Conservation (phyloP, 164 flowering plant species). For the Amborella trichopoda region DNA sequence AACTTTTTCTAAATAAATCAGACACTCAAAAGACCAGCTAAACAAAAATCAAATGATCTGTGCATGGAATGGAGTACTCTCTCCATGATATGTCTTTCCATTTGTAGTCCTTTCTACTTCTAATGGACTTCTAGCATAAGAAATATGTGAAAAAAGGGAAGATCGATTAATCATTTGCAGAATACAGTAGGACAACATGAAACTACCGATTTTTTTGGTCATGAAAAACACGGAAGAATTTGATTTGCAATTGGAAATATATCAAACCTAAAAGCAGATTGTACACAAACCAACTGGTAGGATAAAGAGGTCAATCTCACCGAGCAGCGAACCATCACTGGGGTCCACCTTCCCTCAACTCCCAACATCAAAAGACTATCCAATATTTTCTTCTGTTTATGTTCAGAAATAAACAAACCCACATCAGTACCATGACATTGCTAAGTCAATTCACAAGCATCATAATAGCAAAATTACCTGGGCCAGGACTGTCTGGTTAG, state of each 20-base stretch:
- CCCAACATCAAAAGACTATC: constrained; percentile 84
- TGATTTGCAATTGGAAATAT: not conserved
- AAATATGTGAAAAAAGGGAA: too few species aligned
- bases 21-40: too few species aligned
- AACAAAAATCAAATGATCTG: too few species aligned
- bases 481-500: constrained; percentile 73
- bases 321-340: constrained; percentile 76
- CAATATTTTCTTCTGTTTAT: constrained; percentile 56
- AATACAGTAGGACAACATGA: not conserved
- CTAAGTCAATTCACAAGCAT: too few species aligned
- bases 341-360: constrained; percentile 97
- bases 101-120: too few species aligned
- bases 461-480: constrained; percentile 69
- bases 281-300: not conserved
- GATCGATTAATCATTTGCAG: not conserved
- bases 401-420: constrained; percentile 6
- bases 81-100: too few species aligned
- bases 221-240: not conserved
- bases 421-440: too few species aligned
- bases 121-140: too few species aligned
- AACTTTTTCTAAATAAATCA: too few species aligned
- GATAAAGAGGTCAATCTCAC: constrained; percentile 28
- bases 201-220: not conserved
- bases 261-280: not conserved
- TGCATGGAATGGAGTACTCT: too few species aligned